Evolutionary conservation across 2,329 filamentous ascomycete species (phyloP).

Genomic region (Endoconidiophora laricicola): DNA sequence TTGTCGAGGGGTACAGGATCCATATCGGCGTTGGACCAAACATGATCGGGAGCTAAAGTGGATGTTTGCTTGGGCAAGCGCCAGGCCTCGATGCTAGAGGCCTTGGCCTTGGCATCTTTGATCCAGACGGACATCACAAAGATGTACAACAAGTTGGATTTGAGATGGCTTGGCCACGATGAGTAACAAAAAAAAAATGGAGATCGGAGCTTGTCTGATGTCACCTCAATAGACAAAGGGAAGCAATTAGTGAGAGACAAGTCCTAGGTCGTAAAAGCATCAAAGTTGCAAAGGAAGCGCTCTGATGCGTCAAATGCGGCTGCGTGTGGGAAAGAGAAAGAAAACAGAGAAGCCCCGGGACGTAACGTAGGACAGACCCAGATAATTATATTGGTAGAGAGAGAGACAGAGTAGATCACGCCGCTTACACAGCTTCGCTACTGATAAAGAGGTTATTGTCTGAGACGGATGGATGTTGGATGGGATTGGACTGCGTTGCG

Average conservation of each 20-base stretch:
- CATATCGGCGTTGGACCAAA: slow-evolving; percentile 24
- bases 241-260: no score
- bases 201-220: not conserved
- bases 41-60: slow-evolving; percentile 9
- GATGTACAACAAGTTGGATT: no score
- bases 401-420: no score
- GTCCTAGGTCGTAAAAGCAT: no score
- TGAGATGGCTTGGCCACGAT: not conserved
- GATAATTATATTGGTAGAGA: not conserved
- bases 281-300: no score
- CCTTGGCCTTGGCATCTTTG: slow-evolving; percentile 9
- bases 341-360: not conserved
- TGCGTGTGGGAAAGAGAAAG: not conserved
- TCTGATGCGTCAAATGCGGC: no score
- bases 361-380: not conserved
- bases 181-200: not conserved
- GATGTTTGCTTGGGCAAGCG: slow-evolving; percentile 11
- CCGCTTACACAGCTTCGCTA: no score
- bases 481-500: not conserved
- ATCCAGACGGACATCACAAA: slow-evolving; percentile 6
- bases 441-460: no score
- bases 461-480: no score
- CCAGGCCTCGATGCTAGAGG: slow-evolving; percentile 7
- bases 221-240: not conserved
- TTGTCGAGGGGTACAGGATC: slow-evolving; percentile 23